Conservation (phyloP, 140 eudicot species). For the Eryngium alpinum region DNA sequence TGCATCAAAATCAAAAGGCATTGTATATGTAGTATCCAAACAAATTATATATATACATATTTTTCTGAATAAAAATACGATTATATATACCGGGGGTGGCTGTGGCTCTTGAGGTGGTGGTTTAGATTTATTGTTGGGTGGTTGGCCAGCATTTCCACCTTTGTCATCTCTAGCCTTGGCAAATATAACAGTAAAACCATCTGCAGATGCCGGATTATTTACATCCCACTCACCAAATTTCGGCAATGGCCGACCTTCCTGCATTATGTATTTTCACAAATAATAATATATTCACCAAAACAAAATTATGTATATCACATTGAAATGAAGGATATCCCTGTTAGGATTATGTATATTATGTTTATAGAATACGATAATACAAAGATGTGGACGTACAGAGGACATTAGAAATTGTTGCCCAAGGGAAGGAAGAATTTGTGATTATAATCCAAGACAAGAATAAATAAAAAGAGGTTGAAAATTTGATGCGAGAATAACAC, state of each 20-base stretch:
- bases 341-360: no score
- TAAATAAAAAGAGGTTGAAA: background rate
- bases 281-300: background rate
- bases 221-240: constrained; percentile 55
- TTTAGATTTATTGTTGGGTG: background rate
- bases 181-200: constrained; percentile 43
- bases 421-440: no score
- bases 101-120: background rate
- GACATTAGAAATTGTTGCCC: constrained; percentile 15
- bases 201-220: constrained; percentile 46
- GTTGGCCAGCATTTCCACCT: constrained; percentile 19
- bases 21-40: background rate
- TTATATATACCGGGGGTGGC: background rate
- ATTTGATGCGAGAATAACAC: constrained; percentile 2
- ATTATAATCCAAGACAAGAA: background rate
- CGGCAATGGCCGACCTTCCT: constrained; percentile 47
- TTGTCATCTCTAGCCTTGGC: constrained; percentile 46
- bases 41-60: no score
- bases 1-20: constrained; percentile 13
- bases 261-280: background rate
- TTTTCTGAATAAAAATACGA: background rate
- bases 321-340: background rate
- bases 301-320: background rate
- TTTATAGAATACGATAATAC: no score
- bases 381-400: constrained; percentile 10